Base-by-base conservation (phyloP, 257 asterid genomes). In the Nicotiana paniculata region DNA sequence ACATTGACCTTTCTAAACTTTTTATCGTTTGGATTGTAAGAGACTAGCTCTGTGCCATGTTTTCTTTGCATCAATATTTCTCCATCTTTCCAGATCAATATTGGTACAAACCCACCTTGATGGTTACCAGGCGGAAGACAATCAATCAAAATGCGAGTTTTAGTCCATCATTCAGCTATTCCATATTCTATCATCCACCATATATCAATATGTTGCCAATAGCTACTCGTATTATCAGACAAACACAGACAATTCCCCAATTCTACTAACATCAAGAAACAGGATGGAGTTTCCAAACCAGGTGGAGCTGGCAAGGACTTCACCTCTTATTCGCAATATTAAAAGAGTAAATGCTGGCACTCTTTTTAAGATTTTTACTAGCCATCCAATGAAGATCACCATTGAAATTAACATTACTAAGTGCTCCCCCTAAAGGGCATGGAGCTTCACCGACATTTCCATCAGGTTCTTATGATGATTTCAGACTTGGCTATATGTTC, bases 351-450 rank as follows among this genome's bases (percentile, higher is more conserved):
- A 69, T 69, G 9, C 10, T 9, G 30, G 4, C 32, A 35, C 11
- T 30, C 11, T n/a, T n/a, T 37, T 18, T 10, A 1, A 0, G 1
- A 37, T 0, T 3, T 18, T 10, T 1, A 0, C 0, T 0, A 37
- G 0, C 7, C 54, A 69, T 4, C 55, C 57, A 37, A n/a, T 39
- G 77, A 69, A 69, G 9, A 18, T 6, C 18, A 37, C 18, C 57
- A 69, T 37, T 39, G 10, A 69, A 18, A 11, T 69, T 33, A 67
- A 21, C 53, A 1, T 67, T 35, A 3, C 53, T 5, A 67, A 30
- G 18, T 16, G 6, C 17, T 17, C 0, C 0, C 4, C 21, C 2
- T 21, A 21, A 35, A 67, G 30, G 21, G 4, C 12, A 7, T 1
- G 7, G 3, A 66, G 8, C 46, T 17, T 66, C 5, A 1, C 26